Base-by-base conservation (phyloP, 768 basidiomycete genomes). In the Tylopilus subfusipes region DNA sequence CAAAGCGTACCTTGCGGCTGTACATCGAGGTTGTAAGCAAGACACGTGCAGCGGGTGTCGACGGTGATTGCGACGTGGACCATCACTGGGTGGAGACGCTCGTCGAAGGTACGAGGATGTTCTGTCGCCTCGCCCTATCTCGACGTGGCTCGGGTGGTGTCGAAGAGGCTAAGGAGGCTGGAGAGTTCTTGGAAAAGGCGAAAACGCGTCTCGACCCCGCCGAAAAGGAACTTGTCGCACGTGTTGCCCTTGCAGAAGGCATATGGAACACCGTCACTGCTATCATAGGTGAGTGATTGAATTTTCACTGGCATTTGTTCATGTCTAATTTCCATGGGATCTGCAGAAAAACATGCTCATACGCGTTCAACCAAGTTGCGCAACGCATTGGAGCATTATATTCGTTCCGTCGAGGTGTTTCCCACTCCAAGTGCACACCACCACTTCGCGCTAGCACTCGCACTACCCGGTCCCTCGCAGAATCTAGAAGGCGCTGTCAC, bases 11-110 rank as follows among this genome's bases (percentile, higher is more conserved):
- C 0, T 78, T 98, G 36, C 77, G 81, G 34, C 74, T 98, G 27
- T 98, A 98, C 64, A 78, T 87, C 10, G 87, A 91, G 62, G 81
- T 95, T 16, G 89, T 94, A 10, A 78, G 84, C 38, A 97, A 97
- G 67, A 85, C 90, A 11, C 82, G 84, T 53, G 80, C 93, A 64
- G 67, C 62, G 7, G 68, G 66, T 59, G 74, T 78, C 22, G 70
- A 72, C 2, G 62, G 63, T 27, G 79, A 86, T 38, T 73, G 75
- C 39, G 93, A 96, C 58, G 77, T 77, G 0, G 86, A 94, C 65
- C 66, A 69, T 13, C 70, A 80, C 34, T 96, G 92, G 83, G 83
- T 95, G 6, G 79, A 86, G 59, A 88, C 87, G 5, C 76, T 94
- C 5, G 77, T 90, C 2, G 82, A 86, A 45, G 95, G 94, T 3